Conservation (phyloP, 2,329 filamentous ascomycete genomes). For the Chaetothyriales sp. region DNA sequence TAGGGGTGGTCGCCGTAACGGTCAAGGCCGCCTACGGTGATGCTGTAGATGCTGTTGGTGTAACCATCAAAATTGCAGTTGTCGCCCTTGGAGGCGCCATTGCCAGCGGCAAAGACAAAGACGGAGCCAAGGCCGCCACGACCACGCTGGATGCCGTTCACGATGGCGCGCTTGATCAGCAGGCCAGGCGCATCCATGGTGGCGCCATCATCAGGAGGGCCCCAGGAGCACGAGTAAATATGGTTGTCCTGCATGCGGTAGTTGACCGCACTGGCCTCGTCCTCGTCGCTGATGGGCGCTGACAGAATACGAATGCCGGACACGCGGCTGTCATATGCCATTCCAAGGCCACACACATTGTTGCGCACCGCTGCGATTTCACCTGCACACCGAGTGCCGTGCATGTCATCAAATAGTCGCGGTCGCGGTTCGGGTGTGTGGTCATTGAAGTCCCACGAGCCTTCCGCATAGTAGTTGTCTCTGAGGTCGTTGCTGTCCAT, state of each 20-base stretch:
- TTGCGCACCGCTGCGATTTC: conserved; percentile 89
- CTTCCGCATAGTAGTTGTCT: conserved; percentile 81
- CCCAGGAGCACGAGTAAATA: conserved; percentile 98
- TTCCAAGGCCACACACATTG: conserved; percentile 84
- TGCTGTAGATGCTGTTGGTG: conserved; percentile 98
- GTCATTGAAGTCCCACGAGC: conserved; percentile 95
- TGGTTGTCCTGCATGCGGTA: conserved; percentile 83
- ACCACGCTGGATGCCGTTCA: conserved; percentile 81
- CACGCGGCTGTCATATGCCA: conserved; percentile 82
- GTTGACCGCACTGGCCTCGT: conserved; percentile 85
- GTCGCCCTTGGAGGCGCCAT: conserved; percentile 71
- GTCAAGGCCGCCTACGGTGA: conserved; percentile 88
- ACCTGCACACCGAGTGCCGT: conserved; percentile 87
- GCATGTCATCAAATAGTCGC: conserved; percentile 66
- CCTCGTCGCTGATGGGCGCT: conserved; percentile 75
- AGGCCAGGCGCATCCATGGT: conserved; percentile 91
- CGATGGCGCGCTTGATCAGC: conserved; percentile 76
- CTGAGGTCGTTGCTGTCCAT: conserved; percentile 89
- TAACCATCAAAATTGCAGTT: conserved; percentile 99
- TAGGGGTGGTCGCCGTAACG: conserved; percentile 76
- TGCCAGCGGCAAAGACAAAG: conserved; percentile 93
- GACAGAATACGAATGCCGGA: conserved; percentile 86
- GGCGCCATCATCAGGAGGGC: conserved; percentile 78
- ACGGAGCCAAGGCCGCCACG: conserved; percentile 72
- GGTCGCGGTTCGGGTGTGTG: conserved; percentile 63